phyloP scores from a whole-genome alignment of 345 rosid genomes.

The Psidium friedrichsthalianum region DNA sequence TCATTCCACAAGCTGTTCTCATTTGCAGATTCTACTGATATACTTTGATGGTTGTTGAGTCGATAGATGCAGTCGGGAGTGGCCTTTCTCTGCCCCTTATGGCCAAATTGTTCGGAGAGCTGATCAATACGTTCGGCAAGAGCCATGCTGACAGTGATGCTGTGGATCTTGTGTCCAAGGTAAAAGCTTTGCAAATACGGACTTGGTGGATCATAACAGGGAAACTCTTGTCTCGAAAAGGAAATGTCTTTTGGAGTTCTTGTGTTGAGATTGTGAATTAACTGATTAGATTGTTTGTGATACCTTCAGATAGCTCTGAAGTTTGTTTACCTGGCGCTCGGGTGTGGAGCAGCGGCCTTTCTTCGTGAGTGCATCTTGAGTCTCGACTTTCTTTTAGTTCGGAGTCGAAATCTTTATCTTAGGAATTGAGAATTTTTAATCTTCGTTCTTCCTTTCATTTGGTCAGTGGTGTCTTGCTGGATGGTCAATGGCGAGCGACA shows the following conservation, averaged over 20 bases:
- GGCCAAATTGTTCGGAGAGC: slow-evolving; percentile 68
- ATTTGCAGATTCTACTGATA: slow-evolving; percentile 58
- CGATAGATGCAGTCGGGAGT: slow-evolving; percentile 54
- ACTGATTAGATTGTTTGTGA: background rate
- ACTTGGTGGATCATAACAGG: background rate
- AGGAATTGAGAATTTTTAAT: background rate
- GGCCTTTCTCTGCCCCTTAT: slow-evolving; percentile 62
- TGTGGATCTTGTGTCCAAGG: slow-evolving; percentile 41
- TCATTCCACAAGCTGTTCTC: slow-evolving; percentile 63
- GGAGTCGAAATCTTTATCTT: background rate
- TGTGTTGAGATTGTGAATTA: background rate
- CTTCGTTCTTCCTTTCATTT: background rate
- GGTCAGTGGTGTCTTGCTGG: slow-evolving; percentile 74
- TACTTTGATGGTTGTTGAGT: slow-evolving; percentile 54
- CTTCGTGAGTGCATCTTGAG: slow-evolving; percentile 42
- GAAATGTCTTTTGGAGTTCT: background rate
- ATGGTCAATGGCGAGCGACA: slow-evolving; percentile 80
- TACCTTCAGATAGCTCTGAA: slow-evolving; percentile 43
- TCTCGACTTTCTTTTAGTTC: background rate
- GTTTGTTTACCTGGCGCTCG: slow-evolving; percentile 71
- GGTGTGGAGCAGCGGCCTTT: slow-evolving; percentile 47
- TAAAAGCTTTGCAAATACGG: slow-evolving; percentile 5
- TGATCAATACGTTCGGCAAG: slow-evolving; percentile 50
- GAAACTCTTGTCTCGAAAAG: background rate
- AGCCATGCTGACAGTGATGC: slow-evolving; percentile 31